A percentile compares a stretch with the other conserved stretches of the same genome.
Evolutionary conservation across 306 rosid genomes (phyloP).

Genomic region (Trifolium dubium): DNA sequence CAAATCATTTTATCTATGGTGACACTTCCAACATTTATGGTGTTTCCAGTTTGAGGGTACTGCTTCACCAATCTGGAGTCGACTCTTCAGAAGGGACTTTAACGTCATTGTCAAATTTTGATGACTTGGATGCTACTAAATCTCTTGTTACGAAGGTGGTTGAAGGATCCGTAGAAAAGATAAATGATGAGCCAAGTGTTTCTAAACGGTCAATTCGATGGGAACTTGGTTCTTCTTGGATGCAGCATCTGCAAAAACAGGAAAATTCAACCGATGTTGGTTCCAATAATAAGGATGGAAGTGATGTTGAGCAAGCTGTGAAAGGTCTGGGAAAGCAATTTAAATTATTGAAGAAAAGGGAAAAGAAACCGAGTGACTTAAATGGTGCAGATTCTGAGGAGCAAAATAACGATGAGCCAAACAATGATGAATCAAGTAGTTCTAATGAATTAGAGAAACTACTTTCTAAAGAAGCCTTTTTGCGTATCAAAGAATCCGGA

Average conservation of each 20-base stretch:
- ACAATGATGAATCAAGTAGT: slow-evolving; percentile 49
- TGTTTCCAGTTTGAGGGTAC: slow-evolving; percentile 74
- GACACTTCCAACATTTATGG: slow-evolving; percentile 6
- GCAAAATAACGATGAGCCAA: slow-evolving; percentile 53
- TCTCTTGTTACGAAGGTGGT: slow-evolving; percentile 58
- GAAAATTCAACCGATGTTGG: slow-evolving; percentile 53
- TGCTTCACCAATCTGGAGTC: slow-evolving; percentile 64
- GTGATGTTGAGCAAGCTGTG: slow-evolving; percentile 64
- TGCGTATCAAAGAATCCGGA: slow-evolving; percentile 75
- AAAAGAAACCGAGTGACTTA: slow-evolving; percentile 51
- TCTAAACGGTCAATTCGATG: slow-evolving; percentile 74
- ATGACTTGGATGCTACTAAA: slow-evolving; percentile 55
- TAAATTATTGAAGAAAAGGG: slow-evolving; percentile 83
- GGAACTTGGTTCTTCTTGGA: slow-evolving; percentile 98
- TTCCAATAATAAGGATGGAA: slow-evolving; percentile 45
- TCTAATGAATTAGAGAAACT: slow-evolving; percentile 60
- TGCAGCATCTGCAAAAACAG: slow-evolving; percentile 86
- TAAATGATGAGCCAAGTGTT: slow-evolving; percentile 52
- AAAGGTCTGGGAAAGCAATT: slow-evolving; percentile 92
- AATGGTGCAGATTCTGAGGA: slow-evolving; percentile 45
- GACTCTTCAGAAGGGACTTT: slow-evolving; percentile 52
- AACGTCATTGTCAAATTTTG: slow-evolving; percentile 48
- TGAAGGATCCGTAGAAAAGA: slow-evolving; percentile 61
- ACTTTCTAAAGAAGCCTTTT: slow-evolving; percentile 68
- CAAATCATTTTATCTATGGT: slow-evolving; percentile 1